Percentiles rank a stretch among this genome's conserved stretches.
Evolutionary conservation across 805 yeast genomes (phyloP).

Genomic region (Kuraishia piskuri): DNA sequence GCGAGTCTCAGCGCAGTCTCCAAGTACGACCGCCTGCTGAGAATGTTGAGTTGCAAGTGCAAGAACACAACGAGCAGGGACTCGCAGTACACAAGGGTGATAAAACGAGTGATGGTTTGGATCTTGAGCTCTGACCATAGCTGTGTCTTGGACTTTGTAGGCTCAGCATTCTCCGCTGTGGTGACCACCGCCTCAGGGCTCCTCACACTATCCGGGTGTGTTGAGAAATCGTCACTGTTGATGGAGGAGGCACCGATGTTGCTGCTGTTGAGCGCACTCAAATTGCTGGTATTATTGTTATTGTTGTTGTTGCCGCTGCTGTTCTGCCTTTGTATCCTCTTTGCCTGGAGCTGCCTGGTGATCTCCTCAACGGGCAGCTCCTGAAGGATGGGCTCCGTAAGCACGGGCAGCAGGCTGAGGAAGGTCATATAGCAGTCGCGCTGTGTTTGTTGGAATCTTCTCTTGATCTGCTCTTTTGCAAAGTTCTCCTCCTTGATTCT

Average conservation of each 20-base stretch:
- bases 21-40: constrained; percentile 81
- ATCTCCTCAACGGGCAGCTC: constrained; percentile 64
- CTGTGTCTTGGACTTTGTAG: constrained; percentile 44
- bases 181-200: constrained; percentile 6
- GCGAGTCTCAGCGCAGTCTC: constrained; percentile 71
- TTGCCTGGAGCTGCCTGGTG: constrained; percentile 59
- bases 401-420: constrained; percentile 71
- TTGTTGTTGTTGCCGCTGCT: constrained; percentile 8
- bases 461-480: constrained; percentile 60
- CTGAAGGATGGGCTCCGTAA: constrained; percentile 54
- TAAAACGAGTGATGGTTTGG: constrained; percentile 61
- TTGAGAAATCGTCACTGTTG: constrained; percentile 32
- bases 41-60: constrained; percentile 76
- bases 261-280: constrained; percentile 7
- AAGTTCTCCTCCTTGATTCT: constrained; percentile 47
- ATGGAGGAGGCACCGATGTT: constrained; percentile 13
- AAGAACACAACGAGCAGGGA: constrained; percentile 70
- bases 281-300: neutral
- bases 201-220: constrained; percentile 10
- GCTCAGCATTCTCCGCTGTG: constrained; percentile 11
- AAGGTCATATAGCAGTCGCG: constrained; percentile 82
- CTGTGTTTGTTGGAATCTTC: constrained; percentile 87
- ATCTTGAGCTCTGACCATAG: constrained; percentile 81
- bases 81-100: constrained; percentile 62
- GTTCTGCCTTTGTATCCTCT: constrained; percentile 31